Conservation (phyloP, 192 early-diverging fungal species). For the Haplosporangium gracile region DNA sequence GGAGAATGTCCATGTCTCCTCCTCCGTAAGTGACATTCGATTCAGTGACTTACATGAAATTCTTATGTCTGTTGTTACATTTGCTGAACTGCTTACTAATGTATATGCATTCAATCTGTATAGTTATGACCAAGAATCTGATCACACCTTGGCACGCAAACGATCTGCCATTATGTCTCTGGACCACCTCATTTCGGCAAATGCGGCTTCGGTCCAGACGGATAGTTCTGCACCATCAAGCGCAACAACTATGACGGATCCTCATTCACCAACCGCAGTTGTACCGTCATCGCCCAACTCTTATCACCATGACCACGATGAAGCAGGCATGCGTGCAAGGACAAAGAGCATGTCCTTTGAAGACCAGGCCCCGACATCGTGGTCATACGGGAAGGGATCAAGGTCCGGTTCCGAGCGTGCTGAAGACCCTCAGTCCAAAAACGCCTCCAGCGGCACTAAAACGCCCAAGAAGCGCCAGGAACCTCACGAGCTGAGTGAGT, state of each 20-base stretch:
- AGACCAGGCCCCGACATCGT: constrained; percentile 33
- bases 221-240: constrained; percentile 12
- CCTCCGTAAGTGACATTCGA: constrained; percentile 12
- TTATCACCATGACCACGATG: constrained; percentile 27
- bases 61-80: background rate
- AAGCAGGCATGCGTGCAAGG: constrained; percentile 15
- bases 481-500: constrained; percentile 49
- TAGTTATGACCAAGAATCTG: background rate
- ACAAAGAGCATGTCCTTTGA: constrained; percentile 38
- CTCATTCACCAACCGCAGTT: constrained; percentile 38
- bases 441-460: background rate
- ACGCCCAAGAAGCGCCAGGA: constrained; percentile 35
- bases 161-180: constrained; percentile 42
- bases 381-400: constrained; percentile 29
- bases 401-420: constrained; percentile 28
- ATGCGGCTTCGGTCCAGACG: background rate
- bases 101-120: background rate
- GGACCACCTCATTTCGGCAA: constrained; percentile 24
- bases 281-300: constrained; percentile 45
- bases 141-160: constrained; percentile 26
- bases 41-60: background rate
- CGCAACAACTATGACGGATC: constrained; percentile 18
- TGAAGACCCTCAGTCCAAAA: constrained; percentile 20
- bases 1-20: constrained; percentile 26
- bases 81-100: background rate